phyloP scores from a whole-genome alignment of 345 rosid species.

The Sonneratia caseolaris region DNA sequence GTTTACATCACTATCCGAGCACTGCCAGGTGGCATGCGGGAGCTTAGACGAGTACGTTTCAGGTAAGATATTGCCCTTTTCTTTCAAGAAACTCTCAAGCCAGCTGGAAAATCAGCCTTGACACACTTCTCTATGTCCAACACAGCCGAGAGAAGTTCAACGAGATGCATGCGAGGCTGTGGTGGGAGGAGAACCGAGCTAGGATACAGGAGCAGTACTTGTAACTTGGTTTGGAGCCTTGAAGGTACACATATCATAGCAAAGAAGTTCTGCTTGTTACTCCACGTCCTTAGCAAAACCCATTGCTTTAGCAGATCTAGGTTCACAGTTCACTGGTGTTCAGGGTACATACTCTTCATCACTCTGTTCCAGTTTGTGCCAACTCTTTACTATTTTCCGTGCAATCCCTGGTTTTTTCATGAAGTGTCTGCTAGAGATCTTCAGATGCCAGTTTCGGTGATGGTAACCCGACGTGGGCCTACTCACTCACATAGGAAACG shows the following conservation, averaged over 20 bases:
- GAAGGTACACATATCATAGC: background rate
- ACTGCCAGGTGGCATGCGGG: too few species aligned
- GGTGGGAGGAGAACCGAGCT: slow-evolving; percentile 95
- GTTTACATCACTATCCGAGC: too few species aligned
- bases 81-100: background rate
- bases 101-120: background rate
- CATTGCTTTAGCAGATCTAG: background rate
- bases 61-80: background rate
- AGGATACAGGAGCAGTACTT: slow-evolving; percentile 88
- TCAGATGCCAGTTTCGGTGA: too few species aligned
- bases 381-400: background rate
- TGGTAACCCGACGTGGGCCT: too few species aligned
- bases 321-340: slow-evolving; percentile 3
- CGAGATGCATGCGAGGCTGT: slow-evolving; percentile 73
- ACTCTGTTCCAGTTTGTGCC: background rate
- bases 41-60: too few species aligned
- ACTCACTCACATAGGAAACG: too few species aligned
- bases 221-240: slow-evolving; percentile 19
- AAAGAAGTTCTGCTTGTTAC: slow-evolving; percentile 4
- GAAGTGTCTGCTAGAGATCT: too few species aligned
- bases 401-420: background rate
- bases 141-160: slow-evolving; percentile 89
- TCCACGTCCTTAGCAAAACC: background rate
- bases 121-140: background rate
- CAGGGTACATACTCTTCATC: slow-evolving; percentile 1